Base-by-base conservation (phyloP, 2,329 filamentous ascomycete species). In the Thielaviopsis ethacetica region DNA sequence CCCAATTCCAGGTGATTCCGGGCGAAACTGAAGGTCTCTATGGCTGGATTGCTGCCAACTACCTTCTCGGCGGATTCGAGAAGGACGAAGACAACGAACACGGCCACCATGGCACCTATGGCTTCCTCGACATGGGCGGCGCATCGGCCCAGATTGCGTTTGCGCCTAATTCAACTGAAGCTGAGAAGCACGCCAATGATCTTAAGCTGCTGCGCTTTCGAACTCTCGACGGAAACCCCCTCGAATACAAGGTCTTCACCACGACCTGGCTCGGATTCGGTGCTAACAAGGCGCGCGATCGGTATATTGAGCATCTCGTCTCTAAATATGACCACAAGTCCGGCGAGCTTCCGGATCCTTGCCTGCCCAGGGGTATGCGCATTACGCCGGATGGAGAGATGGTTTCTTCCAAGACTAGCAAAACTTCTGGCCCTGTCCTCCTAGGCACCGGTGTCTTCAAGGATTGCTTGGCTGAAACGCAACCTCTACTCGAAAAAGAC, bases 91-190 rank as follows among this genome's bases (percentile, higher is more conserved):
- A 95, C 66, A 75, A 81, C 57, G 89, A 95, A 69, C 90, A 89
- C 57, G 90, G 95, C 64, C 82, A 80, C 26, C 93, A 97, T 68
- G 87, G 91, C 67, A 98, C 93, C 0, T 98, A 97, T 70, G 93
- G 93, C 0, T 98, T 98, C 67, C 75, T 98, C 62, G 93, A 98
- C 68, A 98, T 98, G 94, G 93, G 93, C 55, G 93, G 93, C 56
- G 93, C 93, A 26, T 97, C 91, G 0, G 91, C 93, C 17, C 93
- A 98, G 72, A 97, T 98, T 67, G 93, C 94, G 0, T 98, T 98
- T 70, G 91, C 91, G 1, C 93, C 93, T 1, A 98, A 98, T 70
- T 73, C 80, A 3, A 97, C 93, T 1, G 93, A 98, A 69, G 84
- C 90, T 1, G 80, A 84, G 66, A 93, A 90, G 67, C 94, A 98